phyloP scores from a whole-genome alignment of 352 stramenopile species.

The Phytophthora pini region DNA sequence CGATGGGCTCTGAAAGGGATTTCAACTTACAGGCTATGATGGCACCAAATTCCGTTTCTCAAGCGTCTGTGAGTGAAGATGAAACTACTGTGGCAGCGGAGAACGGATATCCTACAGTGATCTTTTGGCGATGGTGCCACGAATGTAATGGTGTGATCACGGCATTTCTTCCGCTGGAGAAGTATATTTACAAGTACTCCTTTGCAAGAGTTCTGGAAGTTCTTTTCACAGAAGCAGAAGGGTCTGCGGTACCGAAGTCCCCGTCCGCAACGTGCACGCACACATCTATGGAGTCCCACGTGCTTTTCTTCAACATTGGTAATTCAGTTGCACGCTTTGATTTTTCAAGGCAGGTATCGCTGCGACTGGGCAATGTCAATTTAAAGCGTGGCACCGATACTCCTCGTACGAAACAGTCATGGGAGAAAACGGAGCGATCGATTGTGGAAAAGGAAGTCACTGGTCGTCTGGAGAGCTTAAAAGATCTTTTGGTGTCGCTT shows the following conservation, averaged over 20 bases:
- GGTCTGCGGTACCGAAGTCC: constrained; percentile 11
- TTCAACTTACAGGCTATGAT: constrained; percentile 58
- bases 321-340: constrained; percentile 79
- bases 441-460: constrained; percentile 42
- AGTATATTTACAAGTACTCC: constrained; percentile 97
- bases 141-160: constrained; percentile 94
- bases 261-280: constrained; percentile 44
- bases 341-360: constrained; percentile 49
- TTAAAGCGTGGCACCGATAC: constrained; percentile 16
- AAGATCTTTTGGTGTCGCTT: constrained; percentile 47
- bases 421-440: constrained; percentile 26
- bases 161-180: constrained; percentile 85
- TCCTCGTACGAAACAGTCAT: constrained; percentile 13
- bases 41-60: constrained; percentile 37
- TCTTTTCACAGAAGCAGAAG: constrained; percentile 89
- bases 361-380: constrained; percentile 38
- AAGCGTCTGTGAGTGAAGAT: constrained; percentile 28
- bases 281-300: constrained; percentile 63
- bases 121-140: constrained; percentile 98
- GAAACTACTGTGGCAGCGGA: constrained; percentile 30
- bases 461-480: constrained; percentile 40
- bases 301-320: constrained; percentile 85
- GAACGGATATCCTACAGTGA: constrained; percentile 74
- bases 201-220: constrained; percentile 98
- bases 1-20: constrained; percentile 43